Evolutionary conservation across 805 yeast genomes (phyloP), one percentile per base, ranked within the genome.

Genomic region (Sugiyamaella qingdaonensis): DNA sequence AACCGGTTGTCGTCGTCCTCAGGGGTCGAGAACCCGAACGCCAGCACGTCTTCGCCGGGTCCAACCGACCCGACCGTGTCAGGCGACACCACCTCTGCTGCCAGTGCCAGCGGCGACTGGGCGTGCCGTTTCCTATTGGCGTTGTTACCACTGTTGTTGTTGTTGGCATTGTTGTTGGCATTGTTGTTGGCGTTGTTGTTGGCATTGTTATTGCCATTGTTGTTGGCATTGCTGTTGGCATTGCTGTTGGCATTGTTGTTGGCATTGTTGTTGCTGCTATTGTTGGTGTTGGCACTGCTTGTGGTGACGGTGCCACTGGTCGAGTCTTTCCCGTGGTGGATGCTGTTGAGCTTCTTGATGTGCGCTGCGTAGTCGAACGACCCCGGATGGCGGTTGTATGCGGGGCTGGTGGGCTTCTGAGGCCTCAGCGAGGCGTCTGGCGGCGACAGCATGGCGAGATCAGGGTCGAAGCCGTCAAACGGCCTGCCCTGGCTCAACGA

Each of bases 311-410:
- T 13, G 10, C 35, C 35, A 29, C 14, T 14, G 21, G 16, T 4
- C 10, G 16, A 29, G 16, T 44, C 13, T 4, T 36, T 18, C 11
- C n/a, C 13, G 10, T 48, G 51, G 18, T 48, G 51, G 13, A 49
- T 49, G 19, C 73, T 76, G 18, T 82, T 82, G 61, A 82, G 77
- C 54, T 74, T 74, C 58, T 79, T 76, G 33, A 82, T 82, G 59
- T 82, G 86, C 7, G 85, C 85, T 11, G 81, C 79, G 59, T 82
- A 82, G 63, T 82, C 84, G 57, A 82, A 82, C 46, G 48, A 45
- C 84, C 35, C 10, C 18, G 48, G 33, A 32, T 11, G 16, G 75
- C 82, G 16, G 77, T 72, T 2, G 75, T 71, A 5, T 79, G 78
- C 54, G 78, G 84, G 39, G 53, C 53, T 55, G 44, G 29, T 45